phyloP scores from a whole-genome alignment of 768 basidiomycete species.

The Mycena filopes region DNA sequence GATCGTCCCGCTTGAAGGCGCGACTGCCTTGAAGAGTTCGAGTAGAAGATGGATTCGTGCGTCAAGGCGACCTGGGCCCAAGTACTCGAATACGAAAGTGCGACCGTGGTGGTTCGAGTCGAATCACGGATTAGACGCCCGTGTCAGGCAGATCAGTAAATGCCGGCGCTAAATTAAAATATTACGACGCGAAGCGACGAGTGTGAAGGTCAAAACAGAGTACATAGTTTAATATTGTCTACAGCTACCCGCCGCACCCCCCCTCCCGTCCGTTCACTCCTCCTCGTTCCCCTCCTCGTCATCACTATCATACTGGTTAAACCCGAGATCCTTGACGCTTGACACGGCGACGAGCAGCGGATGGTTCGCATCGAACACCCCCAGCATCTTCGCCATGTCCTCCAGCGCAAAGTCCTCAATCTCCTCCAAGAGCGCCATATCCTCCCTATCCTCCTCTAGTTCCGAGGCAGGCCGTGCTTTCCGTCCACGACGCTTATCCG shows the following conservation, averaged over 20 bases:
- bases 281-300: conserved; percentile 55
- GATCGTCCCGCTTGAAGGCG: too few species aligned
- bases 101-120: too few species aligned
- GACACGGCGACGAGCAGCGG: conserved; percentile 75
- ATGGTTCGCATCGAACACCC: conserved; percentile 66
- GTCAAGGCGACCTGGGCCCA: too few species aligned
- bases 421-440: conserved; percentile 79
- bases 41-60: too few species aligned
- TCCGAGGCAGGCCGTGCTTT: conserved; percentile 47
- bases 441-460: conserved; percentile 64
- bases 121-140: too few species aligned
- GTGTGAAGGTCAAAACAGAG: conserved; percentile 1
- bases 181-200: too few species aligned
- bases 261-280: conserved; percentile 4
- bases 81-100: too few species aligned
- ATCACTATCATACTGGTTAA: conserved; percentile 60
- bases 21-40: too few species aligned
- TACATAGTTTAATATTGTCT: conserved; percentile 12
- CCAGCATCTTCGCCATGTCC: conserved; percentile 77
- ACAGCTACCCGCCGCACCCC: too few species aligned
- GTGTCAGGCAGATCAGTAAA: too few species aligned
- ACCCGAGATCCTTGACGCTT: conserved; percentile 77
- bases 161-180: too few species aligned
- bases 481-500: conserved; percentile 73
- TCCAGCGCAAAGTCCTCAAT: conserved; percentile 86